phyloP scores from a whole-genome alignment of 495 filamentous ascomycete species.

The Aspergillus funiculosus region DNA sequence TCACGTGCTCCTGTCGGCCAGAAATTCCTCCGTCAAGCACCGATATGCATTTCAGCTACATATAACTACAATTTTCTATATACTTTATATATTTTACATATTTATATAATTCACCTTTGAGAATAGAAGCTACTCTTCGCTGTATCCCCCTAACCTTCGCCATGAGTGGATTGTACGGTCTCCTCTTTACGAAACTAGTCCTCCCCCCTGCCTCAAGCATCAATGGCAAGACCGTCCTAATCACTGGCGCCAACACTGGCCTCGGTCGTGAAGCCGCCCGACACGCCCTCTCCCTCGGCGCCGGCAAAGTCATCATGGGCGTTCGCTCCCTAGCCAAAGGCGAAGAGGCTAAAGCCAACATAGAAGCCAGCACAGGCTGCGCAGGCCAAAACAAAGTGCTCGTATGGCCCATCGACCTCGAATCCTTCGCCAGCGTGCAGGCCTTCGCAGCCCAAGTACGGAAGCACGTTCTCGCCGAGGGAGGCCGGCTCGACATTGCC shows the following conservation, averaged over 20 bases:
- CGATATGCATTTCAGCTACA: too few species aligned
- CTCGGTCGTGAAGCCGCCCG: conserved; percentile 5
- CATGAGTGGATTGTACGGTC: neutral
- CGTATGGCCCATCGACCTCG: conserved; percentile 4
- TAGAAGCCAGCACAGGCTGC: neutral
- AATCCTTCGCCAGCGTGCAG: conserved; percentile 3
- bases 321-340: conserved; percentile 6
- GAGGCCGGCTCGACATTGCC: neutral
- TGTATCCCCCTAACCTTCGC: too few species aligned
- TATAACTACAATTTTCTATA: too few species aligned
- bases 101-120: too few species aligned
- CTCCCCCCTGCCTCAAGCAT: neutral
- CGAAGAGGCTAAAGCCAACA: neutral
- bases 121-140: too few species aligned
- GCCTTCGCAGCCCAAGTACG: neutral
- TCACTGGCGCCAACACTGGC: conserved; percentile 10
- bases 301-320: conserved; percentile 2
- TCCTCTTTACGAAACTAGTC: neutral
- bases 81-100: too few species aligned
- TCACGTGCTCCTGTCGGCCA: too few species aligned
- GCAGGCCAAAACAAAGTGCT: neutral
- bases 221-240: conserved; percentile 5
- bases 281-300: neutral
- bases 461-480: neutral
- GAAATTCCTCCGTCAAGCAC: too few species aligned